Evolutionary conservation across 2,329 filamentous ascomycete genomes (phyloP).

Genomic region (Cadophora sp.): DNA sequence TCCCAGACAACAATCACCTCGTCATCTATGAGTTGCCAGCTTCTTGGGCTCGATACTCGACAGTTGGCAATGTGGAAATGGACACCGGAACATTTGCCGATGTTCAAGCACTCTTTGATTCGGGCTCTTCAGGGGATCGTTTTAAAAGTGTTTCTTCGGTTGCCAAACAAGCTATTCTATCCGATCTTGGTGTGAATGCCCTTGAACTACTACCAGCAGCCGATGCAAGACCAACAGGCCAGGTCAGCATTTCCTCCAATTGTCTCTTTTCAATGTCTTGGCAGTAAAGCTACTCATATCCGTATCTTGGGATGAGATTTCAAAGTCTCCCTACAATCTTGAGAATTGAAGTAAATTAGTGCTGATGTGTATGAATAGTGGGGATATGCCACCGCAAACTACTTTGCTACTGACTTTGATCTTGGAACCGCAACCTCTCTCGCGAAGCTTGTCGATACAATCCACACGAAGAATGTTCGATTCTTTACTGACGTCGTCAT

Average conservation of each 20-base stretch:
- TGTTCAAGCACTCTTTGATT: constrained; percentile 31
- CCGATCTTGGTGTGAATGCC: constrained; percentile 30
- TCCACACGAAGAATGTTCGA: constrained; percentile 27
- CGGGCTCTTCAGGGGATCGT: constrained; percentile 12
- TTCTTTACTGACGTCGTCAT: constrained; percentile 35
- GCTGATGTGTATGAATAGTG: constrained; percentile 9
- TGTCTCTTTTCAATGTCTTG: too few species aligned
- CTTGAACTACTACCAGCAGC: constrained; percentile 33
- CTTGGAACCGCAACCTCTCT: constrained; percentile 27
- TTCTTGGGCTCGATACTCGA: constrained; percentile 27
- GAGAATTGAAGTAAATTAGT: too few species aligned
- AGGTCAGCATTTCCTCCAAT: too few species aligned
- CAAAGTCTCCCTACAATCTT: too few species aligned
- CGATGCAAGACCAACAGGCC: constrained; percentile 29
- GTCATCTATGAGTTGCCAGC: constrained; percentile 34
- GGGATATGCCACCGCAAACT: constrained; percentile 35
- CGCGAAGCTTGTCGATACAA: constrained; percentile 27
- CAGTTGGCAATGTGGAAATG: constrained; percentile 21
- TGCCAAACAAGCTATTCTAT: constrained; percentile 23
- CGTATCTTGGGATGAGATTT: too few species aligned
- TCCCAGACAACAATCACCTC: constrained; percentile 33
- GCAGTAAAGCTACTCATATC: too few species aligned
- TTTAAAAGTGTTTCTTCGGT: constrained; percentile 23
- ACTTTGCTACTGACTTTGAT: constrained; percentile 32
- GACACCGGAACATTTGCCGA: constrained; percentile 32